These are phyloP conservation scores for Suillus cothurnatus DNA, from an alignment of 768 basidiomycete genomes.

Conservation along the genomic window DNA sequence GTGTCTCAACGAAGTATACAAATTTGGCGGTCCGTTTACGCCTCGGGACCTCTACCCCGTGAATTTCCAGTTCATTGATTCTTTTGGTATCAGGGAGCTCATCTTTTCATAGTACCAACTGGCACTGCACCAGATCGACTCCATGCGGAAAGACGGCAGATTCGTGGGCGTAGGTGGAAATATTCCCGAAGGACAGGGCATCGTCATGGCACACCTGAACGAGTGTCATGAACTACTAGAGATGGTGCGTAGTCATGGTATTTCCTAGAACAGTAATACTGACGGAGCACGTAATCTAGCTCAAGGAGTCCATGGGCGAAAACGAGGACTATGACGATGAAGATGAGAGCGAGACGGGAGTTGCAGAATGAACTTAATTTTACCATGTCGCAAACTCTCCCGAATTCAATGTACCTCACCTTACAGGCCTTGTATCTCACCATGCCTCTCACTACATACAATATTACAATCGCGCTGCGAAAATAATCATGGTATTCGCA, in stretches of 20 bases:
- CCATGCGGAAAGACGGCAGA: constrained; percentile 89
- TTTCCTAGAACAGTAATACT: background rate
- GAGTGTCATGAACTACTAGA: constrained; percentile 96
- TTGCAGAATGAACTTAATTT: constrained; percentile 4
- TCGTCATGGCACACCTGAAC: constrained; percentile 92
- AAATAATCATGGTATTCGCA: constrained; percentile 31
- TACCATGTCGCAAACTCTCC: background rate
- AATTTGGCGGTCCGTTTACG: constrained; percentile 92
- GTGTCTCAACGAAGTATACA: constrained; percentile 92
- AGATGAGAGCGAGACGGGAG: constrained; percentile 17
- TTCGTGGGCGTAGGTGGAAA: constrained; percentile 87
- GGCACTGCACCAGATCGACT: constrained; percentile 94
- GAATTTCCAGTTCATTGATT: constrained; percentile 31
- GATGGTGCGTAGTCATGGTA: constrained; percentile 60
- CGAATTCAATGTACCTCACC: constrained; percentile 1
- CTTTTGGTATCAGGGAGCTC: constrained; percentile 13
- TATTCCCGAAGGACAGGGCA: constrained; percentile 95
- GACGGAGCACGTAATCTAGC: constrained; percentile 39
- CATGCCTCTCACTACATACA: constrained; percentile 3
- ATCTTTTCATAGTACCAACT: constrained; percentile 76
- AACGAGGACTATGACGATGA: constrained; percentile 49
- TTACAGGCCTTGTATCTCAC: constrained; percentile 3
- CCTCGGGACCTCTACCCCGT: constrained; percentile 94
- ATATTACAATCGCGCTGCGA: constrained; percentile 21
- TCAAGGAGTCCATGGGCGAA: constrained; percentile 85